Base-by-base conservation (phyloP, 2,329 filamentous ascomycete genomes). In the Aspergillus texensis region DNA sequence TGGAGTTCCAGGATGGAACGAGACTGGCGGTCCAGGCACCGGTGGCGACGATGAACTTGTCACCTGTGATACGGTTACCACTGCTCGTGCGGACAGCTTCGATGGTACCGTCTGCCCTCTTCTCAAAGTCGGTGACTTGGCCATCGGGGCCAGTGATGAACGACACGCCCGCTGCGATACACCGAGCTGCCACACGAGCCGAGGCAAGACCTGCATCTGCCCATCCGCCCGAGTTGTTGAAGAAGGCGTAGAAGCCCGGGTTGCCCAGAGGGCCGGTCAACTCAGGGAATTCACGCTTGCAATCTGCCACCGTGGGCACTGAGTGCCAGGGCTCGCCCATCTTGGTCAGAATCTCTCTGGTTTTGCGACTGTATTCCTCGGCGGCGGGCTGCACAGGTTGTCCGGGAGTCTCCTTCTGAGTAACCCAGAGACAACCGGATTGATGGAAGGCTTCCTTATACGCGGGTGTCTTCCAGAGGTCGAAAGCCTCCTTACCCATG, bases 11-110 rank as follows among this genome's bases (percentile, higher is more conserved):
- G 0, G 96, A 81, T 72, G 95, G 89, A 57, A 96, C 78, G 16
- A 96, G 82, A 1, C 86, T 84, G 2, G 89, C 86, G 1, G 90
- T 91, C 94, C 93, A 97, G 2, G 93, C 92, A 24, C 93, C 94
- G 0, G 92, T 88, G 0, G 94, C 92, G 2, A 94, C 82, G 54
- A 96, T 83, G 32, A 91, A 89, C 10, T 93, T 82, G 58, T 91
- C 89, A 1, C 89, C 91, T 2, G 76, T 77, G 6, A 91, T 67
- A 6, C 73, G 75, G 16, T 73, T 74, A 1, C 82, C 83, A 63
- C 83, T 77, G 3, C 71, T 70, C 3, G 89, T 79, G 10, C 77
- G 80, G 30, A 82, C 90, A 30, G 91, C 91, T 1, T 82, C 82
- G 28, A 87, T 84, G 78, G 58, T 75, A 66, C 78, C 67, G 48